Conservation (phyloP, 495 filamentous ascomycete genomes). For the Staphylotrichum tortipilum region DNA sequence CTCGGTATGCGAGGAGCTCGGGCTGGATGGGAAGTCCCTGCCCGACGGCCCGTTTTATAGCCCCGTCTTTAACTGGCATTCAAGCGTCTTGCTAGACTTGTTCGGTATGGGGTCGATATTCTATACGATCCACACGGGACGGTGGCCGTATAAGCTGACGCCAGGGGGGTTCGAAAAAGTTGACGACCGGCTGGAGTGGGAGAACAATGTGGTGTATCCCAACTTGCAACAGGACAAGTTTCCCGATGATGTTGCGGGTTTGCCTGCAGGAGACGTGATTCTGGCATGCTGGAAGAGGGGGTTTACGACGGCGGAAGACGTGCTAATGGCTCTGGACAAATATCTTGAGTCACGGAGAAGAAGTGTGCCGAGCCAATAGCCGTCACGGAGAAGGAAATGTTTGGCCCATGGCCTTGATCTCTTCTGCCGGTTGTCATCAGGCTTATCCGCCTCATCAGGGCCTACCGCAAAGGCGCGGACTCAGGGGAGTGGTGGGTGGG, state of each 20-base stretch:
- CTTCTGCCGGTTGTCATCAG: too few relatives aligned
- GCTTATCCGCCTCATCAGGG: too few relatives aligned
- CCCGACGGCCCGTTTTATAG: neutral
- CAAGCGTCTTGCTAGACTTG: neutral
- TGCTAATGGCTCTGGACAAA: neutral
- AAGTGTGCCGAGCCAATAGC: too few relatives aligned
- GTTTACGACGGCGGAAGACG: neutral
- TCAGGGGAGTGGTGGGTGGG: too few relatives aligned
- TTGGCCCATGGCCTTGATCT: too few relatives aligned
- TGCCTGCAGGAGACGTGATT: neutral
- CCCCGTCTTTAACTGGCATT: neutral
- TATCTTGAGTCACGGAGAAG: neutral
- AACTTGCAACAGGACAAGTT: neutral
- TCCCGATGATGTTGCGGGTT: neutral
- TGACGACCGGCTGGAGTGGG: neutral
- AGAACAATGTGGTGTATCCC: neutral
- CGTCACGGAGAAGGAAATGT: too few relatives aligned
- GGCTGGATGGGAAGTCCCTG: neutral
- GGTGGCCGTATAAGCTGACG: neutral
- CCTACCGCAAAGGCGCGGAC: too few relatives aligned
- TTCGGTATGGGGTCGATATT: neutral
- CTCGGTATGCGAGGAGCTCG: neutral
- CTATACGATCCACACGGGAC: neutral
- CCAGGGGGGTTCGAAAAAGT: neutral
- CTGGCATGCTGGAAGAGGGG: neutral